Evolutionary conservation across 2,329 filamentous ascomycete species (phyloP).

Genomic region (Verticillium klebahnii): DNA sequence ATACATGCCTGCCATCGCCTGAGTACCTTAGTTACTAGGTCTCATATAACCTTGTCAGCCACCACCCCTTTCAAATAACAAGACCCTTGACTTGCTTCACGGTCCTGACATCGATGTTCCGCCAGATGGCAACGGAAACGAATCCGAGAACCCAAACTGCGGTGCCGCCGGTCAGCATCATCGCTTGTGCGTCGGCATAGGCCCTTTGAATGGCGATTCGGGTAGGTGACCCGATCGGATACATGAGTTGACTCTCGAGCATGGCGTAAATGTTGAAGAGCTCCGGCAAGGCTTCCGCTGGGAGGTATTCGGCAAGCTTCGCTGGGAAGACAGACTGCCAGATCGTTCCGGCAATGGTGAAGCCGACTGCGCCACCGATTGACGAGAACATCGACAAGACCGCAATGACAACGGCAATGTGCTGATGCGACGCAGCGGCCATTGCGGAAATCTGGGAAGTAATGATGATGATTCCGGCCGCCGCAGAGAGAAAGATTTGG

Average conservation of each 20-base stretch:
- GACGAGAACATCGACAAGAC: slow-evolving; percentile 23
- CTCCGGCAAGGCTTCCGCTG: slow-evolving; percentile 24
- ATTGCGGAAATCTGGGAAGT: slow-evolving; percentile 34
- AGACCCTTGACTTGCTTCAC: slow-evolving; percentile 38
- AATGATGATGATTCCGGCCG: slow-evolving; percentile 22
- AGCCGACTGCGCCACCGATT: slow-evolving; percentile 27
- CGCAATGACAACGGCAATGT: slow-evolving; percentile 28
- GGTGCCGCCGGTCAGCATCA: slow-evolving; percentile 32
- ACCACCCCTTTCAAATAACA: slow-evolving; percentile 12
- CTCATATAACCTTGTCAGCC: no score
- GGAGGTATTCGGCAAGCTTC: slow-evolving; percentile 31
- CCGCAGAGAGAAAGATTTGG: slow-evolving; percentile 33
- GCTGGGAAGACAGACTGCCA: slow-evolving; percentile 31
- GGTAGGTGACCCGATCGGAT: slow-evolving; percentile 32
- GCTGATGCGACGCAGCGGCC: slow-evolving; percentile 23
- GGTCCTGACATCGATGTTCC: slow-evolving; percentile 27
- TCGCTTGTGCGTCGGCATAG: slow-evolving; percentile 41
- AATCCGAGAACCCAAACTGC: slow-evolving; percentile 21
- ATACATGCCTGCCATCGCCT: no score
- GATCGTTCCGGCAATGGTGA: slow-evolving; percentile 24
- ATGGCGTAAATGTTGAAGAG: slow-evolving; percentile 37
- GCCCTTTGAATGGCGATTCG: slow-evolving; percentile 38
- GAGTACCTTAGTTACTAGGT: no score
- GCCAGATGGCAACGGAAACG: slow-evolving; percentile 22
- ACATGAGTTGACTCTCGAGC: slow-evolving; percentile 29